A percentile compares a stretch with the other conserved stretches of the same genome.
Evolutionary conservation across 352 stramenopile species (phyloP).

Genomic region (Plasmopara muralis): DNA sequence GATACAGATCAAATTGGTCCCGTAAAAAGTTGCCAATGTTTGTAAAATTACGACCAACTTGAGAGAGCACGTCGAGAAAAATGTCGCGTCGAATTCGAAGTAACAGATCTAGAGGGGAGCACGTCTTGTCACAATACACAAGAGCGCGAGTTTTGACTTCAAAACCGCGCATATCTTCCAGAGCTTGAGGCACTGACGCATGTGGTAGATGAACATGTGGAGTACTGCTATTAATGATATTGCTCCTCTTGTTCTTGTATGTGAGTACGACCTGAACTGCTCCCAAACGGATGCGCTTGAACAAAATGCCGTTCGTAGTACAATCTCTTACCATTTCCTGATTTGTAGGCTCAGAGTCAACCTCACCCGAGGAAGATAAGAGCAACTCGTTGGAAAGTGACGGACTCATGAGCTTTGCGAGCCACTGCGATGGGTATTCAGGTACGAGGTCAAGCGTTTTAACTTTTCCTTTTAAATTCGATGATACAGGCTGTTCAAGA

Average conservation of each 20-base stretch:
- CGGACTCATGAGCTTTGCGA: constrained; percentile 24
- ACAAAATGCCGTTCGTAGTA: constrained; percentile 52
- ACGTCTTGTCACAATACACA: constrained; percentile 85
- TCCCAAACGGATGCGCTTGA: constrained; percentile 76
- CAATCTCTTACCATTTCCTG: constrained; percentile 35
- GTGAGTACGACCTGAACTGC: constrained; percentile 70
- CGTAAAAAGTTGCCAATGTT: constrained; percentile 81
- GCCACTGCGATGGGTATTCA: constrained; percentile 41
- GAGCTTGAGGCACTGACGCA: constrained; percentile 27
- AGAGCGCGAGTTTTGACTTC: constrained; percentile 81
- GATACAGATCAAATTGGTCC: constrained; percentile 65
- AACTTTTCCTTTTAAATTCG: constrained; percentile 10
- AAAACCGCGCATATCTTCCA: constrained; percentile 83
- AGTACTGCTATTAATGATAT: constrained; percentile 7
- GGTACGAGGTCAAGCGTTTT: constrained; percentile 25
- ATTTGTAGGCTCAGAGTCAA: constrained; percentile 11
- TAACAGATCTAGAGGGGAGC: constrained; percentile 61
- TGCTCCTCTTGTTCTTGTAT: constrained; percentile 74
- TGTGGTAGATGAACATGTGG: constrained; percentile 12
- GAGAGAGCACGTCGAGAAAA: constrained; percentile 73
- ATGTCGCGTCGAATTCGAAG: constrained; percentile 74
- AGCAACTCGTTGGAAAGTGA: constrained; percentile 25
- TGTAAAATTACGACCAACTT: constrained; percentile 81
- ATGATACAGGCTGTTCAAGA: constrained; percentile 15
- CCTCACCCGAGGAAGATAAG: constrained; percentile 10